Conservation (phyloP, 805 yeast species). For the Isabelozyma rhagii region DNA sequence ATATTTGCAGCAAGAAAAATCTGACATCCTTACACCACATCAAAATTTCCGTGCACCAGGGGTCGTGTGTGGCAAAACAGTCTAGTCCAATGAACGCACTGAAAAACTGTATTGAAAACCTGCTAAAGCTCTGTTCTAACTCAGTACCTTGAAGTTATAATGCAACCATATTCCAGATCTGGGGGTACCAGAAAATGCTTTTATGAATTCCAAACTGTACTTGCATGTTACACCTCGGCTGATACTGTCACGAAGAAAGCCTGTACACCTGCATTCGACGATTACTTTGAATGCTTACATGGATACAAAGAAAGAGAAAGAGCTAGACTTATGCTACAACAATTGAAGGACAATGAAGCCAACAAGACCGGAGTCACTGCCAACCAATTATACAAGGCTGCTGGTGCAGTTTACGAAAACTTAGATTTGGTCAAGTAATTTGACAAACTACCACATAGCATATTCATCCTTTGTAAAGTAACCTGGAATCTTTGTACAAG, state of each 20-base stretch:
- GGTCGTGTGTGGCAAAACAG: background rate
- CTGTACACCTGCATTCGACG: constrained; percentile 43
- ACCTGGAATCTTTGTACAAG: background rate
- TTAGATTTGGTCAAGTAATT: constrained; percentile 32
- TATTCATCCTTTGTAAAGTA: background rate
- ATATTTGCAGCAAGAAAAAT: background rate
- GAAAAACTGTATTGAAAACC: background rate
- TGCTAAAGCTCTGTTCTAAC: background rate
- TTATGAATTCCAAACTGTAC: constrained; percentile 44
- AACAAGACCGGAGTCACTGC: constrained; percentile 39
- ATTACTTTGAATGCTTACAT: constrained; percentile 46
- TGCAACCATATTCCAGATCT: constrained; percentile 47
- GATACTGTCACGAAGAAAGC: constrained; percentile 39
- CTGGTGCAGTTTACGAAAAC: constrained; percentile 41
- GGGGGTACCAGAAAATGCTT: constrained; percentile 49
- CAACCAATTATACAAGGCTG: constrained; percentile 39
- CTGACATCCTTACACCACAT: background rate
- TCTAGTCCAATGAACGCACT: background rate
- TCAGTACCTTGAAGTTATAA: constrained; percentile 5
- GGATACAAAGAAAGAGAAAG: constrained; percentile 46
- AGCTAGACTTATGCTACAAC: constrained; percentile 43
- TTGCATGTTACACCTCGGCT: constrained; percentile 44
- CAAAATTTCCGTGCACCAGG: background rate
- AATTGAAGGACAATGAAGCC: constrained; percentile 43
- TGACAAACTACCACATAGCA: background rate